Evolutionary conservation across 2,329 filamentous ascomycete species (phyloP).

Genomic region (Pseudocercospora ulei): DNA sequence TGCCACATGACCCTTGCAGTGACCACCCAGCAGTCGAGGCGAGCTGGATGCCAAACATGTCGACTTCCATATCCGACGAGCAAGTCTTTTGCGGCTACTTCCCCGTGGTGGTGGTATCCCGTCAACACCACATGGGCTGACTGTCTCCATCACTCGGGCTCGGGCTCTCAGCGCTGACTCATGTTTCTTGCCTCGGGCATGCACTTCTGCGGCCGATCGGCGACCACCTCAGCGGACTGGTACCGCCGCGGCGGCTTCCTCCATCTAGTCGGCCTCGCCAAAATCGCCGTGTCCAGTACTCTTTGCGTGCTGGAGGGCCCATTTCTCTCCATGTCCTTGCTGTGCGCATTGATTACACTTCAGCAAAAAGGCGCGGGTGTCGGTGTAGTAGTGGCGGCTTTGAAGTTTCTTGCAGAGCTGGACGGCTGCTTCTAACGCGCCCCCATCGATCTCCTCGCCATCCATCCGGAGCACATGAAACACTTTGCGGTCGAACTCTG

Average conservation of each 20-base stretch:
- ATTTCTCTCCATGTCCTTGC: slow-evolving; percentile 57
- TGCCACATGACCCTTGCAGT: no score
- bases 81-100: no score
- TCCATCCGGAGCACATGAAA: slow-evolving; percentile 45
- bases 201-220: no score
- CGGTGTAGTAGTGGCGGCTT: slow-evolving; percentile 73
- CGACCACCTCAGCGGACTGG: not conserved
- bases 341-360: slow-evolving; percentile 65
- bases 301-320: slow-evolving; percentile 53
- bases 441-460: slow-evolving; percentile 41
- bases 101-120: no score
- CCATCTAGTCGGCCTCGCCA: slow-evolving; percentile 31
- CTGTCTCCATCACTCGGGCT: no score
- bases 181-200: no score
- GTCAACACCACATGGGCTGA: no score
- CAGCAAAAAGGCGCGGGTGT: slow-evolving; percentile 70
- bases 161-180: no score
- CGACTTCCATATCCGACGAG: no score
- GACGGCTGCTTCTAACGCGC: slow-evolving; percentile 50
- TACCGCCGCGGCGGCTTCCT: not conserved
- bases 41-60: no score
- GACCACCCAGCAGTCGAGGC: no score
- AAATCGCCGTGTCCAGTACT: slow-evolving; percentile 53
- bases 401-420: slow-evolving; percentile 51
- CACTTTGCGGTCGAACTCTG: slow-evolving; percentile 71